Evolutionary conservation across 192 early-diverging fungal species (phyloP).

Genomic region (Irineochytrium annulatum): DNA sequence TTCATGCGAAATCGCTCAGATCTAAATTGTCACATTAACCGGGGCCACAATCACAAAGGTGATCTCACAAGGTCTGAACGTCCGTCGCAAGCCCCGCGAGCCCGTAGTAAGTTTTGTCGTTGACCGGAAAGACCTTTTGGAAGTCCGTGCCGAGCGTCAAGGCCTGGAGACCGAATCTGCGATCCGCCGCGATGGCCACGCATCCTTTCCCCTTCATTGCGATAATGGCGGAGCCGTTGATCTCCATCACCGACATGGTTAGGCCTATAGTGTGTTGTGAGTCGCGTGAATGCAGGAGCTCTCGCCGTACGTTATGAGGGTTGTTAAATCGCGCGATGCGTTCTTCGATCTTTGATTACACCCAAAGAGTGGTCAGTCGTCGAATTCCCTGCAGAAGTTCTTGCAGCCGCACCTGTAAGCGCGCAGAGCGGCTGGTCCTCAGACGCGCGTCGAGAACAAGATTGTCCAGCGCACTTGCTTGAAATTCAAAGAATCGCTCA

Average conservation of each 20-base stretch:
- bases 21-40: constrained; percentile 35
- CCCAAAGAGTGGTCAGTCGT: no score
- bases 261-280: no score
- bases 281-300: no score
- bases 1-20: constrained; percentile 86
- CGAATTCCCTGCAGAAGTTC: no score
- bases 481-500: no score
- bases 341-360: no score
- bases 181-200: constrained; percentile 95
- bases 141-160: constrained; percentile 94
- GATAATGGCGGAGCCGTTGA: constrained; percentile 91
- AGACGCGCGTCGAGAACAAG: no score
- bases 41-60: constrained; percentile 16
- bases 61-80: constrained; percentile 84
- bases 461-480: no score
- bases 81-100: constrained; percentile 95
- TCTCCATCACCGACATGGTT: constrained; percentile 76
- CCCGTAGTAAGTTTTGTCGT: constrained; percentile 82
- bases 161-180: constrained; percentile 86
- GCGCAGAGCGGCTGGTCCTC: no score
- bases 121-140: constrained; percentile 86
- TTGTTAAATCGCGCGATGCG: no score
- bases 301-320: no score
- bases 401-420: no score
- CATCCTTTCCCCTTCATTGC: constrained; percentile 99